Conservation (phyloP, 805 yeast species). For the Barnettozyma salicaria region DNA sequence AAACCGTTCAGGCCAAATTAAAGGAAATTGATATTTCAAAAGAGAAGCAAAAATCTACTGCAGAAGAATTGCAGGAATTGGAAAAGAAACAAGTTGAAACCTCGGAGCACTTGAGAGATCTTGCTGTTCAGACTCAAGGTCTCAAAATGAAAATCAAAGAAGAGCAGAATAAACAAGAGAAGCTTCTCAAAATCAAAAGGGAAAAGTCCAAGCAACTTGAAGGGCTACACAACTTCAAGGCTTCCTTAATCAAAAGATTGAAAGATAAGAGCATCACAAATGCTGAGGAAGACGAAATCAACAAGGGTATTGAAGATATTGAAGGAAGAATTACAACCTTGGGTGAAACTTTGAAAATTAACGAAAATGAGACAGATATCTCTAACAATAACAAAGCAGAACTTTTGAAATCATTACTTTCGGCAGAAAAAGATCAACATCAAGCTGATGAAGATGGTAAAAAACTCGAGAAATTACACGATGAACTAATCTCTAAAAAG, state of each 20-base stretch:
- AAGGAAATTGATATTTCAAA: constrained; percentile 21
- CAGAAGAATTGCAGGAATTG: constrained; percentile 21
- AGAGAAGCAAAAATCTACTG: constrained; percentile 16
- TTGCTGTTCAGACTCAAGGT: constrained; percentile 16
- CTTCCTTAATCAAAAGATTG: constrained; percentile 11
- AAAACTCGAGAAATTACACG: not conserved
- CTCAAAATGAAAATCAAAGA: constrained; percentile 14
- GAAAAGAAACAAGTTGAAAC: constrained; percentile 23
- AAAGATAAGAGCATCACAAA: not conserved
- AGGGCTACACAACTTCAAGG: constrained; percentile 18
- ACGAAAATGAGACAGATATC: constrained; percentile 1
- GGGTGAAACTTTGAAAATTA: constrained; percentile 4
- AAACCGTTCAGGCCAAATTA: constrained; percentile 15
- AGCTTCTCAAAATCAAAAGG: constrained; percentile 13
- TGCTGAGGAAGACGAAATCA: constrained; percentile 6
- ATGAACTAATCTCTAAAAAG: not conserved
- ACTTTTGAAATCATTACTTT: not conserved
- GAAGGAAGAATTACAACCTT: constrained; percentile 6
- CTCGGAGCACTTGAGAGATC: constrained; percentile 16
- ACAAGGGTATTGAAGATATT: constrained; percentile 5
- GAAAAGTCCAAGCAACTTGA: constrained; percentile 15
- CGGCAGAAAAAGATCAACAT: constrained; percentile 2
- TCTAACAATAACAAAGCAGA: not conserved
- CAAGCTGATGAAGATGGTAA: not conserved
- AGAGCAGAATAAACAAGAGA: constrained; percentile 20